These are phyloP conservation scores for Fusarium sp. DNA, from an alignment of 2,329 filamentous ascomycete genomes.

Conservation along the genomic window DNA sequence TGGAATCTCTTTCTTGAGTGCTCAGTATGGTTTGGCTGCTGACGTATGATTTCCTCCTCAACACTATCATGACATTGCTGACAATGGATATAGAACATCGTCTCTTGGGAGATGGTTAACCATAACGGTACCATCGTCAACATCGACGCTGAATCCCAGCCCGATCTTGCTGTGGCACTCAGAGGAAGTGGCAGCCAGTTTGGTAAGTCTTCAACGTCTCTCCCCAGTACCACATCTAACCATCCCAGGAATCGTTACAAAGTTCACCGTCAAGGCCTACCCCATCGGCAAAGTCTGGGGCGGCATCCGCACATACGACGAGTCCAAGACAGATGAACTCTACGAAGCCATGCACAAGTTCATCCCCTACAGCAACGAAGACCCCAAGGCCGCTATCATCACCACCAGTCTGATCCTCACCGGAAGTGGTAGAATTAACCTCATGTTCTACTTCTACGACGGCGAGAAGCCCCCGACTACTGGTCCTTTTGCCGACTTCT, in stretches of 20 bases:
- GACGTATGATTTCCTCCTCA: neutral
- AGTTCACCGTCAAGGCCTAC: slow-evolving; percentile 9
- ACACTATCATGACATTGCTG: fast-evolving
- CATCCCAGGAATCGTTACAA: neutral
- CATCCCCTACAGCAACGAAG: slow-evolving; percentile 15
- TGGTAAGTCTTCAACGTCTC: neutral
- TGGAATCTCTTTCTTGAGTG: slow-evolving; percentile 22
- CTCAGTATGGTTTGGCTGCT: slow-evolving; percentile 21
- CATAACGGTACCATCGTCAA: slow-evolving; percentile 21
- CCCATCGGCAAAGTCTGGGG: slow-evolving; percentile 15
- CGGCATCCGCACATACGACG: slow-evolving; percentile 8
- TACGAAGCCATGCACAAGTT: slow-evolving; percentile 21
- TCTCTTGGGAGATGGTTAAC: slow-evolving; percentile 19
- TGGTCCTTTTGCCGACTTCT: slow-evolving; percentile 17
- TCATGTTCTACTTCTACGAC: slow-evolving; percentile 25
- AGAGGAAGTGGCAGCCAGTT: slow-evolving; percentile 27
- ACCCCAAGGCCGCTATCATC: slow-evolving; percentile 3
- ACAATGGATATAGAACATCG: neutral
- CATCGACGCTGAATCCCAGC: neutral
- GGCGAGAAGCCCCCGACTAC: slow-evolving; percentile 16
- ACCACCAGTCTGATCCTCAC: slow-evolving; percentile 1
- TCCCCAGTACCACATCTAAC: fast-evolving
- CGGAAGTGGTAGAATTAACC: neutral
- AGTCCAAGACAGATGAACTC: slow-evolving; percentile 9
- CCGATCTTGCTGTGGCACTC: slow-evolving; percentile 15